A percentile compares a stretch with the other conserved stretches of the same genome.
Evolutionary conservation across 2,329 filamentous ascomycete genomes (phyloP).

Genomic region (Claviceps capensis): DNA sequence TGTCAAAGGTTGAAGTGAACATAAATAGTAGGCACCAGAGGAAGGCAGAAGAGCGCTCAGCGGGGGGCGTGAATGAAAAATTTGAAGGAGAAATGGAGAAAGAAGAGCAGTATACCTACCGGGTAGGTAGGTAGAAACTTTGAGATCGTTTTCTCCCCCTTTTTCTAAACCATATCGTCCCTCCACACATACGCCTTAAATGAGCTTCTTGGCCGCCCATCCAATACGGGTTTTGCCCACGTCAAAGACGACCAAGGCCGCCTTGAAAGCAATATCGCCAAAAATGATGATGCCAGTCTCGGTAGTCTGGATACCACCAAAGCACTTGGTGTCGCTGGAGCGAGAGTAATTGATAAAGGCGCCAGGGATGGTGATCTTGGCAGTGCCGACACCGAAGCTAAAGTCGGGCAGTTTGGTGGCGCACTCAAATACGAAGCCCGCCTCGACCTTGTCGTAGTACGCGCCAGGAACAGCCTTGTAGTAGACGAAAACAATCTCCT

Average conservation of each 20-base stretch:
- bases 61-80: too few relatives aligned
- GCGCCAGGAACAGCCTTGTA: conserved; percentile 27
- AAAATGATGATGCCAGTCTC: conserved; percentile 37
- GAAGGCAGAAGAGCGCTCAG: too few relatives aligned
- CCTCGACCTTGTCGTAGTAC: conserved; percentile 20
- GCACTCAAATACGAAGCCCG: conserved; percentile 33
- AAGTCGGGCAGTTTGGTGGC: conserved; percentile 30
- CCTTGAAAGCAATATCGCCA: conserved; percentile 46
- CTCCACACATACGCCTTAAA: not conserved
- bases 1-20: too few relatives aligned
- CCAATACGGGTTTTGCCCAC: conserved; percentile 39
- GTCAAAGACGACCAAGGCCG: conserved; percentile 43
- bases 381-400: conserved; percentile 40
- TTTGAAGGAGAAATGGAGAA: too few relatives aligned
- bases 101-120: too few relatives aligned
- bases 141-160: too few relatives aligned
- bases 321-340: conserved; percentile 34
- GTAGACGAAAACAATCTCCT: conserved; percentile 34
- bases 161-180: not conserved
- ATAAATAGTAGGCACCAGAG: too few relatives aligned
- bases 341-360: conserved; percentile 30
- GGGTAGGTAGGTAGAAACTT: too few relatives aligned
- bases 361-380: conserved; percentile 41
- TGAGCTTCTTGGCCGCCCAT: conserved; percentile 7
- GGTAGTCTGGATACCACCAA: conserved; percentile 51